Evolutionary conservation across 1,284 basidiomycete species (phyloP).

Genomic region (Papiliotrema fonsecae): DNA sequence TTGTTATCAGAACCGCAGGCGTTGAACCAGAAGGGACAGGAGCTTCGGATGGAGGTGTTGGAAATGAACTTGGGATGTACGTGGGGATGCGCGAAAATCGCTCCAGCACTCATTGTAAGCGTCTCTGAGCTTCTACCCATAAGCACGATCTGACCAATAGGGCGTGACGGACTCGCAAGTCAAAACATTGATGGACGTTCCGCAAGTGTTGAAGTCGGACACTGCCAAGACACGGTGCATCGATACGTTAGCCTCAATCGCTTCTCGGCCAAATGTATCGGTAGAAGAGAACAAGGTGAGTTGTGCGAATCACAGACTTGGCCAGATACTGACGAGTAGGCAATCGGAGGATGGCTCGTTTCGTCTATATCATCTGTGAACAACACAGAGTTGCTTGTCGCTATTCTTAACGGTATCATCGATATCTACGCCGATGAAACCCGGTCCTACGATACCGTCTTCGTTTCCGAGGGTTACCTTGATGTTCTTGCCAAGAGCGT

Average conservation of each 20-base stretch:
- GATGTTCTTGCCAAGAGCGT: slow-evolving; percentile 55
- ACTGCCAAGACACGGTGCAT: slow-evolving; percentile 67
- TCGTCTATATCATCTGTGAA: slow-evolving; percentile 46
- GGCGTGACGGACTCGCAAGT: slow-evolving; percentile 53
- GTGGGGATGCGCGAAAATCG: slow-evolving; percentile 48
- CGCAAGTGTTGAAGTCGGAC: slow-evolving; percentile 56
- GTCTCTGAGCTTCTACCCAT: not conserved
- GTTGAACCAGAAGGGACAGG: slow-evolving; percentile 19
- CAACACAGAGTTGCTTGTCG: slow-evolving; percentile 68
- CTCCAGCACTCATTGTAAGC: slow-evolving; percentile 27
- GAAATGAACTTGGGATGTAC: slow-evolving; percentile 46
- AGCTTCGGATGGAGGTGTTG: slow-evolving; percentile 36
- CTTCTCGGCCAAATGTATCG: slow-evolving; percentile 59
- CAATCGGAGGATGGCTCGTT: slow-evolving; percentile 24
- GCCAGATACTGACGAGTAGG: slow-evolving; percentile 1
- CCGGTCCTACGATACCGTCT: slow-evolving; percentile 70
- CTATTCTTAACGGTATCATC: slow-evolving; percentile 78
- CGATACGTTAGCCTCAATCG: slow-evolving; percentile 74
- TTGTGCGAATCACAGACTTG: not conserved
- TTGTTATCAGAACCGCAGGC: slow-evolving; percentile 26
- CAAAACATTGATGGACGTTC: slow-evolving; percentile 62
- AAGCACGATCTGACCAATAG: not conserved
- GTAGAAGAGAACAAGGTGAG: slow-evolving; percentile 66
- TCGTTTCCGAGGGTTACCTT: slow-evolving; percentile 60
- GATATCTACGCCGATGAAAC: slow-evolving; percentile 94